Evolutionary conservation across 352 stramenopile species (phyloP), one percentile per base, ranked within the genome.

Genomic region (Phytophthora megakarya): DNA sequence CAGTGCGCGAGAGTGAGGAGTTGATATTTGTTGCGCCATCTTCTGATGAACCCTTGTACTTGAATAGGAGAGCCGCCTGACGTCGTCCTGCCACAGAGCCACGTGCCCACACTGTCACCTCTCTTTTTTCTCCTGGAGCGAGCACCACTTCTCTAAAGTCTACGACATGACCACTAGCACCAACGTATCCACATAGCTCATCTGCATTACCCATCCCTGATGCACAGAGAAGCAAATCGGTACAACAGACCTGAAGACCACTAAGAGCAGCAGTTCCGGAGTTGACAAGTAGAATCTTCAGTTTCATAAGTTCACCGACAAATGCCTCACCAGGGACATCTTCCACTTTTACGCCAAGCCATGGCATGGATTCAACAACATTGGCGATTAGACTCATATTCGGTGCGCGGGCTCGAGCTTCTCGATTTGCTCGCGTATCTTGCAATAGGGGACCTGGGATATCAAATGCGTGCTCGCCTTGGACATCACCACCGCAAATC

Each of bases 391-490:
- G 66, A 15, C 81, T 90, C 42, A 78, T 82, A 46, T 96, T 94
- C 10, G 84, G 82, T 23, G 87, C 85, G 15, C 87, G 82, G 28
- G 83, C 84, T 42, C 85, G 71, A 23, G 76, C 73, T 70, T 93
- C 87, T 65, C 84, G 80, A 49, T 93, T 70, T 22, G 80, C 78
- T 44, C 86, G 75, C 25, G 87, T 93, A 59, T 96, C 85, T 67
- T 96, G 85, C 23, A 96, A 61, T 15, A 96, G 66, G 3, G 83
- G 82, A 1, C 87, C 87, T 25, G 85, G 87, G 21, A 96, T 89
- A 37, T 92, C 70, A 38, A 96, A 96, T 7, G 82, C 73, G 39
- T 93, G 85, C 53, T 94, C 85, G 2, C 87, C 87, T 54, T 91
- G 72, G 3, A 96, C 87, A 42, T 93, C 80, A 13, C 84, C 84